phyloP scores from a whole-genome alignment of 176 grass and related monocot genomes.

The Avena sativa region DNA sequence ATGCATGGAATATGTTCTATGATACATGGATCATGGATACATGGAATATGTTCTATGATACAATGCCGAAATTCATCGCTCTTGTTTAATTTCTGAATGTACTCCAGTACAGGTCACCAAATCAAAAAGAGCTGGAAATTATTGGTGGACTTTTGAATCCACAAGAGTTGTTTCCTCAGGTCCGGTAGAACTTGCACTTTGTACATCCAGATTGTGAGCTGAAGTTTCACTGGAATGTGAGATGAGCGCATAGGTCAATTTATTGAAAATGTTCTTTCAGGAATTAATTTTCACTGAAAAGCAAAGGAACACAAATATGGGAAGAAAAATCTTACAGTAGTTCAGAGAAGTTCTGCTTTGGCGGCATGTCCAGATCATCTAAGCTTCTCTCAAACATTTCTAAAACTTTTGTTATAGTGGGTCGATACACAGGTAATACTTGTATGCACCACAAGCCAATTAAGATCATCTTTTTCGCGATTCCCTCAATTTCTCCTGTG shows the following conservation, averaged over 20 bases:
- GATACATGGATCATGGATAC: neutral
- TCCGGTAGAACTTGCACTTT: too few species aligned
- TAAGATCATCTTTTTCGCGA: slow-evolving; percentile 15
- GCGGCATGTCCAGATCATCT: neutral
- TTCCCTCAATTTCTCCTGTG: slow-evolving; percentile 39
- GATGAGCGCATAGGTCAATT: too few species aligned
- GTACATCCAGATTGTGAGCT: too few species aligned
- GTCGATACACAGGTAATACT: slow-evolving; percentile 42
- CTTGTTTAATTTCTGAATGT: neutral
- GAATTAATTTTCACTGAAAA: too few species aligned
- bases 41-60: neutral
- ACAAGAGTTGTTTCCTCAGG: neutral
- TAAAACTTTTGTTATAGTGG: neutral
- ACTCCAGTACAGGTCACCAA: too few species aligned
- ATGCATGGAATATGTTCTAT: too few species aligned
- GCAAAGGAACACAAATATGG: too few species aligned
- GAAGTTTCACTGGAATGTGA: too few species aligned
- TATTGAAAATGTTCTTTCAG: too few species aligned
- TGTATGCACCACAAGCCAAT: slow-evolving; percentile 7
- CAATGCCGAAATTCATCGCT: neutral
- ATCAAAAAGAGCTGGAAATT: too few species aligned
- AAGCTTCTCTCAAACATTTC: neutral
- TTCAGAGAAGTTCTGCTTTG: neutral
- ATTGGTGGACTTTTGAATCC: neutral
- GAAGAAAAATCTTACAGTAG: too few species aligned